These are phyloP conservation scores for Rutstroemia sp. DNA, from an alignment of 2,329 filamentous ascomycete species.

Conservation along the genomic window DNA sequence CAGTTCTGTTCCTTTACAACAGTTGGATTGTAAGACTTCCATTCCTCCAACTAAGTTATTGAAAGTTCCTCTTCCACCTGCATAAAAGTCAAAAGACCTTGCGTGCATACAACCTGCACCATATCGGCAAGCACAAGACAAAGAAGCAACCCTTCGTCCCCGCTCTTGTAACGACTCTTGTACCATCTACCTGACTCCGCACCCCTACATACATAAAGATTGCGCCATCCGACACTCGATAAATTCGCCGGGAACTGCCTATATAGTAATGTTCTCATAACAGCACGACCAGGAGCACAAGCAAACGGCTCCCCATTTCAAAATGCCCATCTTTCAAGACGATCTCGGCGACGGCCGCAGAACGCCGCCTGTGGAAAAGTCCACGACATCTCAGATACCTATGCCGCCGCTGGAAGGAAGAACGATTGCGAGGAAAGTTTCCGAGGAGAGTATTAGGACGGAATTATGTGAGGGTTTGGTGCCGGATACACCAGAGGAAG, in stretches of 20 bases:
- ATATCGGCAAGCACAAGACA: background rate
- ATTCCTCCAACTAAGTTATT: no score
- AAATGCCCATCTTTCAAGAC: constrained; percentile 54
- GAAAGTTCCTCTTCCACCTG: no score
- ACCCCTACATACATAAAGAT: background rate
- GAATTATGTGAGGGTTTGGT: constrained; percentile 54
- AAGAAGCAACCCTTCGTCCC: background rate
- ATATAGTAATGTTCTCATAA: constrained; percentile 1
- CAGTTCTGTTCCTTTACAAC: no score
- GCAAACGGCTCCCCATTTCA: constrained; percentile 10
- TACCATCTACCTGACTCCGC: background rate
- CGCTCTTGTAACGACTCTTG: background rate
- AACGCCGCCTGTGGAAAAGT: constrained; percentile 15
- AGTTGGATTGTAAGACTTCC: no score
- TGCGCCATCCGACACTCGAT: background rate
- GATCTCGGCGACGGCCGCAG: constrained; percentile 34
- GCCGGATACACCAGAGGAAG: constrained; percentile 19
- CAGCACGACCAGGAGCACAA: constrained; percentile 3
- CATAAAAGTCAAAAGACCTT: background rate
- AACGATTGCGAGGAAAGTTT: constrained; percentile 35
- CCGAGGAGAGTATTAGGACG: constrained; percentile 54
- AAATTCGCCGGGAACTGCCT: background rate
- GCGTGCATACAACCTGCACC: background rate
- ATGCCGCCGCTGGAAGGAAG: constrained; percentile 13
- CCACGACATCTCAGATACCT: constrained; percentile 21